These are phyloP conservation scores for Phytophthora podocarpi DNA, from an alignment of 352 stramenopile species.

Conservation along the genomic window DNA sequence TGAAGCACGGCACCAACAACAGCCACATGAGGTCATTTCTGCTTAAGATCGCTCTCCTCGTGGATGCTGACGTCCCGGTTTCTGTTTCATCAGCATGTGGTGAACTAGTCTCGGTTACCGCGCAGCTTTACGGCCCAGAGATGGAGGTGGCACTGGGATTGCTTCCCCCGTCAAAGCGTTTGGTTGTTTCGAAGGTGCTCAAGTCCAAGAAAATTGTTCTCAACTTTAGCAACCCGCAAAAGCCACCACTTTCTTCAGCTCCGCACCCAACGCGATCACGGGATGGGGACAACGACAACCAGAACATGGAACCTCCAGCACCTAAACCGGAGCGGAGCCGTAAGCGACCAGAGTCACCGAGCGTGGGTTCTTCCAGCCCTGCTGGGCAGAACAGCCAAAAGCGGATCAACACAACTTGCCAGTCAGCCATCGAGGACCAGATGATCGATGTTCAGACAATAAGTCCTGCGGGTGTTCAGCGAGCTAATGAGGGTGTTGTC, in stretches of 20 bases:
- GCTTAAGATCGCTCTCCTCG: conserved; percentile 67
- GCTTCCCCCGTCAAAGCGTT: conserved; percentile 63
- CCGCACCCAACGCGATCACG: conserved; percentile 14
- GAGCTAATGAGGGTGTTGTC: not conserved
- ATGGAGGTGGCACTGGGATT: conserved; percentile 59
- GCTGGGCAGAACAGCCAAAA: conserved; percentile 49
- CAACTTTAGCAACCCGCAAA: conserved; percentile 23
- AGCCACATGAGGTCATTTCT: conserved; percentile 75
- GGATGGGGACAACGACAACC: conserved; percentile 29
- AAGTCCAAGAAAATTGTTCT: conserved; percentile 65
- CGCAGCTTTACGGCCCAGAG: conserved; percentile 53
- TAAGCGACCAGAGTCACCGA: conserved; percentile 60
- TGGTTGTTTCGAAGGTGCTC: conserved; percentile 54
- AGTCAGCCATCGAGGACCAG: not conserved
- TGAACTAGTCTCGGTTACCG: conserved; percentile 57
- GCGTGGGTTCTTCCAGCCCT: conserved; percentile 41
- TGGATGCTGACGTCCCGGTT: conserved; percentile 67
- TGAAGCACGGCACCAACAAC: conserved; percentile 65
- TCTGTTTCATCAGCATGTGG: conserved; percentile 59
- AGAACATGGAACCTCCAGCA: conserved; percentile 5
- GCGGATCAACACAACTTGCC: conserved; percentile 38
- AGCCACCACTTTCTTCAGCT: conserved; percentile 16
- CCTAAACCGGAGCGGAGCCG: conserved; percentile 41
- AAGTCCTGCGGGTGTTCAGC: not conserved
- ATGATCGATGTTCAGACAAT: not conserved